A percentile compares a stretch with the other conserved stretches of the same genome.
phyloP scores from a whole-genome alignment of 2,329 filamentous ascomycete genomes.

The Neonectria faginata region DNA sequence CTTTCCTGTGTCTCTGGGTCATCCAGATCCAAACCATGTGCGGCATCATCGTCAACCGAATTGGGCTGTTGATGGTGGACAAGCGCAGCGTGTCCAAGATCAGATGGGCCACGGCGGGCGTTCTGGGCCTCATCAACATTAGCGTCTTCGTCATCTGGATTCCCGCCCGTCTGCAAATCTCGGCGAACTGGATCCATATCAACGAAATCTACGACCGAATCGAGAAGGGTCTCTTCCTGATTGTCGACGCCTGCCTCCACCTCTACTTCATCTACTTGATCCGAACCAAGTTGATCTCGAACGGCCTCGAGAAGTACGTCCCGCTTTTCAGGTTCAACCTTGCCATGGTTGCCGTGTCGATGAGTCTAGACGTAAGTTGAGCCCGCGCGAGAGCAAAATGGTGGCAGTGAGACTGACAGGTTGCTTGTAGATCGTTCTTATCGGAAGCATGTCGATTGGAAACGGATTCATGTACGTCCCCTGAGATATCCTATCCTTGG shows the following conservation, averaged over 20 bases:
- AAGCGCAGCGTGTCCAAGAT: constrained; percentile 18
- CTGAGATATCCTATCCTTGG: not conserved
- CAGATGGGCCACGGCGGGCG: constrained; percentile 10
- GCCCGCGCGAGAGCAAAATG: too few species aligned
- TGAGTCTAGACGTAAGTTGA: constrained; percentile 68
- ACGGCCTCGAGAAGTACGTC: constrained; percentile 70
- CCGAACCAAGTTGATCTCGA: constrained; percentile 77
- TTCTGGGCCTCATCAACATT: constrained; percentile 26
- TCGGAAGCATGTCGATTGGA: constrained; percentile 30
- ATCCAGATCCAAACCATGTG: constrained; percentile 52
- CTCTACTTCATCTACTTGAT: constrained; percentile 72
- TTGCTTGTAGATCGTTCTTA: constrained; percentile 35
- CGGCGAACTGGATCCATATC: constrained; percentile 11
- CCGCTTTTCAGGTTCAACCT: constrained; percentile 26
- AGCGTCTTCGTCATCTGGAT: constrained; percentile 29
- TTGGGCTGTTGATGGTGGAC: constrained; percentile 23
- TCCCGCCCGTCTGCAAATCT: constrained; percentile 26
- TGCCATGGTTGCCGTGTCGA: constrained; percentile 47
- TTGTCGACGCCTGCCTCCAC: constrained; percentile 54
- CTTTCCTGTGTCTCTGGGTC: constrained; percentile 32
- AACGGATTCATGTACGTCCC: constrained; percentile 37
- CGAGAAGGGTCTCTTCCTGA: constrained; percentile 26
- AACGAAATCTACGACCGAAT: constrained; percentile 27
- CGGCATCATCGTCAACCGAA: constrained; percentile 66
- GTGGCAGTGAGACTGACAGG: not conserved